Evolutionary conservation across 1,284 basidiomycete genomes (phyloP).

Genomic region (Cryptococcus sp.): DNA sequence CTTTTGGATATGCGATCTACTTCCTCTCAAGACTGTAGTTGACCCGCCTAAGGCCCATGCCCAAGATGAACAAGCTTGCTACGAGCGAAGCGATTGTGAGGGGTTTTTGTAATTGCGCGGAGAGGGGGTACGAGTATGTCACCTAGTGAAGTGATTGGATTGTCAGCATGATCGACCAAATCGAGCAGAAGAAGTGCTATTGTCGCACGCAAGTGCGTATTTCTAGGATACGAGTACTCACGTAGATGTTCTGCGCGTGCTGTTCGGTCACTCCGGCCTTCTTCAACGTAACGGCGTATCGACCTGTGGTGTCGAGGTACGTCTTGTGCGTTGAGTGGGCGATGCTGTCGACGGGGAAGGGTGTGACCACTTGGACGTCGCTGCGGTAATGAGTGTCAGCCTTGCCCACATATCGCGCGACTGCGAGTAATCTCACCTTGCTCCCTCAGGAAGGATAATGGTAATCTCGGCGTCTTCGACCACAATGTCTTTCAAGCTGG

Average conservation of each 20-base stretch:
- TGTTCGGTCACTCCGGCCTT: conserved; percentile 76
- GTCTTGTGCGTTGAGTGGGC: conserved; percentile 69
- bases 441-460: conserved; percentile 90
- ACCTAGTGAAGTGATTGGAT: conserved; percentile 60
- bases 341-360: conserved; percentile 72
- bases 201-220: conserved; percentile 10
- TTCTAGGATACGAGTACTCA: conserved; percentile 10
- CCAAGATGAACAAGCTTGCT: conserved; percentile 44
- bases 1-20: conserved; percentile 11
- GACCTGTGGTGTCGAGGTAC: conserved; percentile 91
- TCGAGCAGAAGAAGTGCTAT: background rate
- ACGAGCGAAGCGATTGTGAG: conserved; percentile 56
- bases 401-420: background rate
- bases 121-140: conserved; percentile 75
- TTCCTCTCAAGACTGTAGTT: conserved; percentile 47
- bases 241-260: conserved; percentile 60
- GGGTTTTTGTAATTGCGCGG: conserved; percentile 80
- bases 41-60: conserved; percentile 47
- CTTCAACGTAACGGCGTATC: conserved; percentile 72
- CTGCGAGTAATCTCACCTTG: conserved; percentile 65
- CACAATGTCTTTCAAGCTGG: conserved; percentile 74
- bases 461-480: conserved; percentile 77
- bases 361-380: conserved; percentile 71
- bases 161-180: background rate
- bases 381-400: conserved; percentile 53